These are phyloP conservation scores for Iodosphaeria phyllophila DNA, from an alignment of 2,329 filamentous ascomycete genomes.

Conservation along the genomic window DNA sequence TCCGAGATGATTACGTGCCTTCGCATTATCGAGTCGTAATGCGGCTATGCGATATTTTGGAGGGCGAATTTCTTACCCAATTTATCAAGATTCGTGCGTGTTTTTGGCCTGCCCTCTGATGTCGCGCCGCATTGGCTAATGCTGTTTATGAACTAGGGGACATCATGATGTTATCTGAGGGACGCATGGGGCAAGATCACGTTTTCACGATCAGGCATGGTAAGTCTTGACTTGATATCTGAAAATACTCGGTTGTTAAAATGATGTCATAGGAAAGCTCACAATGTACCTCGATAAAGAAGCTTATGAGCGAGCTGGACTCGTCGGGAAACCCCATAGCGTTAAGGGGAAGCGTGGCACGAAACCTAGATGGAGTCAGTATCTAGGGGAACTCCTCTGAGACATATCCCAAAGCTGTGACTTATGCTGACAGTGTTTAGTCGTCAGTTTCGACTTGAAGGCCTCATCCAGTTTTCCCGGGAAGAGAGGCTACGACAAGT, in stretches of 20 bases:
- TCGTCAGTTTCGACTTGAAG: conserved; percentile 59
- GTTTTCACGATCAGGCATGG: conserved; percentile 55
- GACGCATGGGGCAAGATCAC: conserved; percentile 49
- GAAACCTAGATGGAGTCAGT: conserved; percentile 57
- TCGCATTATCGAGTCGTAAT: conserved; percentile 53
- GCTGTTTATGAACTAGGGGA: conserved; percentile 35
- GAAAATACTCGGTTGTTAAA: not conserved
- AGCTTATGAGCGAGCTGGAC: conserved; percentile 64
- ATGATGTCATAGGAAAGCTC: conserved; percentile 36
- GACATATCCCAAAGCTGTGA: not conserved
- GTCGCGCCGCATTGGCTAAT: not conserved
- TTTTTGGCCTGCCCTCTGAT: not conserved
- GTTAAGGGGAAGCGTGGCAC: conserved; percentile 35
- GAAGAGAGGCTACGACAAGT: conserved; percentile 64
- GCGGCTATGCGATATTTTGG: conserved; percentile 51
- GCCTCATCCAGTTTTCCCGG: conserved; percentile 61
- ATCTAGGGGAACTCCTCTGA: too few relatives aligned
- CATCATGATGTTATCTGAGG: conserved; percentile 69
- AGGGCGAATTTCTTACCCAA: conserved; percentile 60
- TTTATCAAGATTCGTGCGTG: conserved; percentile 61
- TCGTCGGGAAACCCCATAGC: conserved; percentile 52
- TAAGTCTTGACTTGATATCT: conserved; percentile 11
- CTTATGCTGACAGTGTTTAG: conserved; percentile 23
- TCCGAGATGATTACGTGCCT: conserved; percentile 15
- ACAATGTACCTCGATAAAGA: conserved; percentile 64